Percentiles rank a stretch among this genome's conserved stretches.
Conservation (phyloP, 352 stramenopile genomes). For the Phytophthora gonapodyides region DNA sequence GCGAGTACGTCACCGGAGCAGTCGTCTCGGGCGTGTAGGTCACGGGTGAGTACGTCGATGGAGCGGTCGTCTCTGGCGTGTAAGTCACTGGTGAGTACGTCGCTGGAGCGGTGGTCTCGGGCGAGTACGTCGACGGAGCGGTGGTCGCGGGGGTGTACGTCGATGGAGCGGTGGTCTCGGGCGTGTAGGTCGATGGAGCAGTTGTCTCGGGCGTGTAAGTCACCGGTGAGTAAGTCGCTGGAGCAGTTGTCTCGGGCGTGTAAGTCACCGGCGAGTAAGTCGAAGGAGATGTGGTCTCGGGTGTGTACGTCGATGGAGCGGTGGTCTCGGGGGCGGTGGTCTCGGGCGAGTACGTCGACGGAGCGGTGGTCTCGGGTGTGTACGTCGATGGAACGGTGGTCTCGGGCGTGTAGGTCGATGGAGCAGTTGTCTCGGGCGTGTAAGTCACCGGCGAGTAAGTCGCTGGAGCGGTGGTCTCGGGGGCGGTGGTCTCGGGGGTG, state of each 20-base stretch:
- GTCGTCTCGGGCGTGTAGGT: too few relatives aligned
- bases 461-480: constrained; percentile 1
- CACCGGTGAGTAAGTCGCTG: background rate
- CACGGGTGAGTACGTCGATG: constrained; percentile 1
- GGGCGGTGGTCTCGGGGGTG: background rate
- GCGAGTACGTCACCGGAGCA: background rate
- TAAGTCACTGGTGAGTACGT: constrained; percentile 6
- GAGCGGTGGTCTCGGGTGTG: background rate
- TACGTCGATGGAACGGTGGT: constrained; percentile 1
- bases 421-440: background rate
- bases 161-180: background rate
- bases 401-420: constrained; percentile 9
- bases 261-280: background rate
- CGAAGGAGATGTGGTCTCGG: background rate
- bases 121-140: constrained; percentile 7
- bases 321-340: background rate
- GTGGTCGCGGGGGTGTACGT: background rate
- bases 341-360: background rate
- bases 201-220: background rate
- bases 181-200: background rate
- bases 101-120: background rate
- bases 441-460: constrained; percentile 7
- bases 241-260: constrained; percentile 6
- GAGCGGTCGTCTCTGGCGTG: constrained; percentile 1
- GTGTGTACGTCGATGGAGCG: constrained; percentile 1